These are phyloP conservation scores for Fistulifera pelliculosa DNA, from an alignment of 108 stramenopile genomes.

Conservation along the genomic window DNA sequence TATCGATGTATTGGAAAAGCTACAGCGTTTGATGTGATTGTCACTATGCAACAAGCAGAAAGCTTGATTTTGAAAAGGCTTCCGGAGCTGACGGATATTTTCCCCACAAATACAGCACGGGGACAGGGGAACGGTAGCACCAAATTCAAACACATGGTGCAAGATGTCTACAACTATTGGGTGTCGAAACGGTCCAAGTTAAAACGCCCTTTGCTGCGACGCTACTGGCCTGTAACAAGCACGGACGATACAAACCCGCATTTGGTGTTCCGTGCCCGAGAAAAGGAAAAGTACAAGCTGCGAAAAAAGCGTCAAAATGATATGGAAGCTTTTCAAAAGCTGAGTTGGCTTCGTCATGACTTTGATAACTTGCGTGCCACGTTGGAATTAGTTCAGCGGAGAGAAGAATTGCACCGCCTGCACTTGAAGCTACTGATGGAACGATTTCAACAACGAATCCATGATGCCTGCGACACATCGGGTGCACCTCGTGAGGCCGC, in stretches of 20 bases:
- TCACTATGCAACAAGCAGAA: constrained; percentile 58
- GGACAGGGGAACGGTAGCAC: constrained; percentile 19
- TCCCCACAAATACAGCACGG: constrained; percentile 13
- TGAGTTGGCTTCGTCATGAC: constrained; percentile 72
- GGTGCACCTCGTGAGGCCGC: constrained; percentile 35
- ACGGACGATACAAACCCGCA: constrained; percentile 91
- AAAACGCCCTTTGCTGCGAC: constrained; percentile 79
- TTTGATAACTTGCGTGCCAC: constrained; percentile 63
- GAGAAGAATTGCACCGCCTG: constrained; percentile 59
- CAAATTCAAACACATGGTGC: constrained; percentile 38
- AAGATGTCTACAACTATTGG: constrained; percentile 84
- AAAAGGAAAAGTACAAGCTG: constrained; percentile 94
- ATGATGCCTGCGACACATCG: constrained; percentile 60
- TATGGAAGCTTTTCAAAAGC: constrained; percentile 80
- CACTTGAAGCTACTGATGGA: constrained; percentile 49
- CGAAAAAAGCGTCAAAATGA: constrained; percentile 91
- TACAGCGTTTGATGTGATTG: constrained; percentile 74
- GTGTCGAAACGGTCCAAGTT: constrained; percentile 77
- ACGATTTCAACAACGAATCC: constrained; percentile 49
- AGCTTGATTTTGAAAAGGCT: constrained; percentile 40
- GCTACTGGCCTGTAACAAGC: constrained; percentile 88
- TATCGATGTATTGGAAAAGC: constrained; percentile 76
- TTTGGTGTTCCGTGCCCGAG: constrained; percentile 87
- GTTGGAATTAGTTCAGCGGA: constrained; percentile 41
- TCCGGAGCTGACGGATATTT: constrained; percentile 48